Percentiles rank a stretch among this genome's conserved stretches.
Evolutionary conservation across 2,329 filamentous ascomycete species (phyloP).

Genomic region (Ascochyta lentis): DNA sequence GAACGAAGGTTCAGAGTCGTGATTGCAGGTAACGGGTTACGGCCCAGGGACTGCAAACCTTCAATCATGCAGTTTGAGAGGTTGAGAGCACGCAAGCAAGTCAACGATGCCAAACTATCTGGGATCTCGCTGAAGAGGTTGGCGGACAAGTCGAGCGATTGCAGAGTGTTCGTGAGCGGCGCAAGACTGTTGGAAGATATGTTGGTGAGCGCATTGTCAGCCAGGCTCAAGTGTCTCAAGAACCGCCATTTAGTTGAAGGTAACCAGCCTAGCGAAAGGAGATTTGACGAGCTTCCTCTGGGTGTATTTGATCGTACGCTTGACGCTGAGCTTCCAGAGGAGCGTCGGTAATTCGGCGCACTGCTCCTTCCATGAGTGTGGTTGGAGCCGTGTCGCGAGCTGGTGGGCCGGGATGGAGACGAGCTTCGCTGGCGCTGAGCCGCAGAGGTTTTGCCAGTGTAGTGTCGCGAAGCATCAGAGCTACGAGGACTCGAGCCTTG

Average conservation of each 20-base stretch:
- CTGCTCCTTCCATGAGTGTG: slow-evolving; percentile 67
- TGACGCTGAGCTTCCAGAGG: slow-evolving; percentile 93
- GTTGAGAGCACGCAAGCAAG: slow-evolving; percentile 88
- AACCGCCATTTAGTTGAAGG: slow-evolving; percentile 94
- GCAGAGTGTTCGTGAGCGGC: slow-evolving; percentile 84
- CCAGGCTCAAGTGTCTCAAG: slow-evolving; percentile 85
- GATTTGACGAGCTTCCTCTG: slow-evolving; percentile 76
- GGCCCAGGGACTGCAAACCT: slow-evolving; percentile 83
- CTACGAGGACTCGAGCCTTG: slow-evolving; percentile 59
- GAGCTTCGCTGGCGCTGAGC: slow-evolving; percentile 70
- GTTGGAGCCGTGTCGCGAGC: slow-evolving; percentile 73
- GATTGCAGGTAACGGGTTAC: slow-evolving; percentile 89
- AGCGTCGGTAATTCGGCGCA: slow-evolving; percentile 76
- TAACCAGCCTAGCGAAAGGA: slow-evolving; percentile 73
- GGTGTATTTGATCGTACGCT: slow-evolving; percentile 63
- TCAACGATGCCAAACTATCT: slow-evolving; percentile 84
- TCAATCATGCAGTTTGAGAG: slow-evolving; percentile 98
- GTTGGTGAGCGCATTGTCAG: slow-evolving; percentile 87
- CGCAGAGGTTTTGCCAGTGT: slow-evolving; percentile 52
- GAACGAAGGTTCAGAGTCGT: slow-evolving; percentile 89
- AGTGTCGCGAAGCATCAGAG: slow-evolving; percentile 63
- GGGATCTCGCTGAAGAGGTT: slow-evolving; percentile 96
- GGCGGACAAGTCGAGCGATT: slow-evolving; percentile 88
- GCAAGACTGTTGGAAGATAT: slow-evolving; percentile 77
- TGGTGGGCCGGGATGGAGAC: slow-evolving; percentile 79